Conservation (phyloP, 1,284 basidiomycete genomes). For the Hemileia vastatrix region DNA sequence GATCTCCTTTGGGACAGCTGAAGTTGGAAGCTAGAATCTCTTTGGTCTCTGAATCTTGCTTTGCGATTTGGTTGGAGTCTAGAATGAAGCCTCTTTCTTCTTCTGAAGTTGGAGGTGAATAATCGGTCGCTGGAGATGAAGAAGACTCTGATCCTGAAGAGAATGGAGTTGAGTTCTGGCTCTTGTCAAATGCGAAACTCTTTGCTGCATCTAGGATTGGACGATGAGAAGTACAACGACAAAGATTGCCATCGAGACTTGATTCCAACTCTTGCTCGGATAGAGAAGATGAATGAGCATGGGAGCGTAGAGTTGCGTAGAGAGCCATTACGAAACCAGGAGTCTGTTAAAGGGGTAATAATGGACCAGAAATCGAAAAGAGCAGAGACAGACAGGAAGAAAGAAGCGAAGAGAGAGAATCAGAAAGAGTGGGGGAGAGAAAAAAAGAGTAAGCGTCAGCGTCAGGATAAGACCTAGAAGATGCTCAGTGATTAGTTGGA, state of each 20-base stretch:
- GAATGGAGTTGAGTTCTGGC: no score
- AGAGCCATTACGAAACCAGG: slow-evolving; percentile 45
- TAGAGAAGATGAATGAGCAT: slow-evolving; percentile 32
- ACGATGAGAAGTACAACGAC: slow-evolving; percentile 38
- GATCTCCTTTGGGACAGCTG: slow-evolving; percentile 13
- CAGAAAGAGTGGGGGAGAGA: no score
- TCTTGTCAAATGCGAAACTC: slow-evolving; percentile 32
- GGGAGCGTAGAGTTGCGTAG: slow-evolving; percentile 43
- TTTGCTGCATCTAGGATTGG: slow-evolving; percentile 35
- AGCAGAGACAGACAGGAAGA: no score
- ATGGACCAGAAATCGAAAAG: no score
- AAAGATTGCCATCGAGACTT: slow-evolving; percentile 45
- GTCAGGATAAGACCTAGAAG: no score
- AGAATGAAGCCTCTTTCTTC: not conserved
- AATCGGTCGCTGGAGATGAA: no score
- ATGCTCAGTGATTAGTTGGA: no score
- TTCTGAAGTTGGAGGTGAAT: no score
- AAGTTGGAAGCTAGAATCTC: not conserved
- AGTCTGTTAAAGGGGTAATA: slow-evolving; percentile 27
- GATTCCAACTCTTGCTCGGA: slow-evolving; percentile 42
- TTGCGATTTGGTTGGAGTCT: not conserved
- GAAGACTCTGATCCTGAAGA: no score
- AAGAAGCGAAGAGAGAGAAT: no score
- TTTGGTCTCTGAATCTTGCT: not conserved
- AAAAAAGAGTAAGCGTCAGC: no score